Base-by-base conservation (phyloP, 768 basidiomycete species). In the Tylopilus sp. region DNA sequence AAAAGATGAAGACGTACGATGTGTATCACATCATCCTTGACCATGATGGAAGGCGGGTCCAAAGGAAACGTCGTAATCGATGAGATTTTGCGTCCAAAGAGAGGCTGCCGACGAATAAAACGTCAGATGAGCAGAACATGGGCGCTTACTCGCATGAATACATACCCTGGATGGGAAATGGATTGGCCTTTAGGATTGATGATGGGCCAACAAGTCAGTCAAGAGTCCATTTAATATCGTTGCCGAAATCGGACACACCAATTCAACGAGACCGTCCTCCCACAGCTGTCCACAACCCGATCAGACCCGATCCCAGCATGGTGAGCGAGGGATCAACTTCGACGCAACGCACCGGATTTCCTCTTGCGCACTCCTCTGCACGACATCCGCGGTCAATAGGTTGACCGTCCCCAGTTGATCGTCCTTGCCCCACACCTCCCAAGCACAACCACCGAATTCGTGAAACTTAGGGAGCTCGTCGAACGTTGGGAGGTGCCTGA, bases 391-490 rank as follows among this genome's bases (percentile, higher is more conserved):
- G 2, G 86, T 86, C 33, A 87, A 65, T 45, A 87, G 56, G 61
- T 87, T 87, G 34, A 87, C 72, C 6, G 84, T 87, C 2, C 86
- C 86, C 19, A 87, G 72, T 59, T 87, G 73, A 55, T 87, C 86
- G 19, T 81, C 78, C 33, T 75, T 67, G 24, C 85, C 85, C 84
- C 84, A 87, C 11, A 86, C 74, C 4, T 73, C 74, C 86, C 86
- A 87, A 3, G 85, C 86, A 50, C 85, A 87, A 11, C 85, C 86
- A 9, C 58, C 62, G 57, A 75, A 70, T 30, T 74, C 63, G 47
- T 74, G 66, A 55, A 75, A 76, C 29, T 54, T 47, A 64, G 76
- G 69, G 61, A 78, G 62, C 71, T 79, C 72, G 74, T 83, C 76
- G 67, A 84, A 77, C 9, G 66, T 66, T 3, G 76, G 76, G 12